A percentile compares a stretch with the other conserved stretches of the same genome.
These are phyloP conservation scores for Macrophomina phaseolina DNA, from an alignment of 2,329 filamentous ascomycete genomes.

Conservation along the genomic window DNA sequence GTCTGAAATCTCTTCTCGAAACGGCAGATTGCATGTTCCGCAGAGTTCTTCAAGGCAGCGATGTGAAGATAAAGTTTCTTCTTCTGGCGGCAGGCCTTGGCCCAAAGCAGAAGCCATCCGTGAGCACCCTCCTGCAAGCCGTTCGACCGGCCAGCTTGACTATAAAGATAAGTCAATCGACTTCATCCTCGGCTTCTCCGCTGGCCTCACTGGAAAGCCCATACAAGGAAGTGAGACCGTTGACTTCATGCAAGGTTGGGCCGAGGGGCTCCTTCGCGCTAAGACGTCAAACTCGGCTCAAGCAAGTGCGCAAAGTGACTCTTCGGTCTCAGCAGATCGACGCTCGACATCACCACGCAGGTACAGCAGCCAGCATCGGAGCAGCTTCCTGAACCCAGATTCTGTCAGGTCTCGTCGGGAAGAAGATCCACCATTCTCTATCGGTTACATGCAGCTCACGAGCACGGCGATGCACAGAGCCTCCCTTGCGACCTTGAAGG, in stretches of 20 bases:
- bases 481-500: conserved; percentile 9
- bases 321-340: background rate
- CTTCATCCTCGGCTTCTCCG: conserved; percentile 15
- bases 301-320: conserved; percentile 3
- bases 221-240: conserved; percentile 13
- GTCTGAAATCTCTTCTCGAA: background rate
- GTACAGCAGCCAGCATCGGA: background rate
- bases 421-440: background rate
- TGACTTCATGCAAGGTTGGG: conserved; percentile 26
- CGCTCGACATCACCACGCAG: background rate
- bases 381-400: conserved; percentile 4
- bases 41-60: conserved; percentile 18
- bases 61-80: conserved; percentile 4
- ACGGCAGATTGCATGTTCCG: conserved; percentile 33
- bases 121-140: background rate
- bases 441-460: background rate
- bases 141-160: conserved; percentile 8
- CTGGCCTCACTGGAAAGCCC: conserved; percentile 13
- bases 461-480: conserved; percentile 10
- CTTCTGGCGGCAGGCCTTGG: background rate
- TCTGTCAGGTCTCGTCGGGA: background rate
- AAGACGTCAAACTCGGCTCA: conserved; percentile 15
- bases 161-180: conserved; percentile 18
- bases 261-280: conserved; percentile 11
- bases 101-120: background rate